Evolutionary conservation across 2,329 filamentous ascomycete species (phyloP).

Genomic region (Ceratocystis alfenasii): DNA sequence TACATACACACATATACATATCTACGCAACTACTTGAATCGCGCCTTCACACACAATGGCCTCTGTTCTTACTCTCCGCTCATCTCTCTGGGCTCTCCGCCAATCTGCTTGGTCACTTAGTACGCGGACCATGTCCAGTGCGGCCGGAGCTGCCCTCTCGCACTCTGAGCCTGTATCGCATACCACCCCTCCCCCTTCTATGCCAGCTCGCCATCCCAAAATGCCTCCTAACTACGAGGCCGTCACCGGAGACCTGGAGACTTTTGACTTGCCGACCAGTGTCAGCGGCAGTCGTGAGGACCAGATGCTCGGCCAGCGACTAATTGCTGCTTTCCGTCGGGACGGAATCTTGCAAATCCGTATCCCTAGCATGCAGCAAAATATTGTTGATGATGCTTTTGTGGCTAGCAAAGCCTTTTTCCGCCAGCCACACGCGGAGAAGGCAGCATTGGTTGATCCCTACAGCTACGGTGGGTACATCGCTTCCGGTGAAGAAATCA

Average conservation of each 20-base stretch:
- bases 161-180: not conserved
- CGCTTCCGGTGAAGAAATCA: slow-evolving; percentile 39
- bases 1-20: not conserved
- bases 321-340: slow-evolving; percentile 34
- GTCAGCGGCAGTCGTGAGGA: slow-evolving; percentile 31
- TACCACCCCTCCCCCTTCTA: not conserved
- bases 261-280: slow-evolving; percentile 33
- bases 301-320: slow-evolving; percentile 31
- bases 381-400: slow-evolving; percentile 31
- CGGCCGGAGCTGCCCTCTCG: not conserved
- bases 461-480: slow-evolving; percentile 39
- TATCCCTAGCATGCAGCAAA: slow-evolving; percentile 30
- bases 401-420: slow-evolving; percentile 34
- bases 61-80: slow-evolving; percentile 8
- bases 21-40: no score
- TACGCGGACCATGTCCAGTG: slow-evolving; percentile 10
- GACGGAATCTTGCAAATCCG: slow-evolving; percentile 39
- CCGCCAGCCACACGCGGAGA: slow-evolving; percentile 29
- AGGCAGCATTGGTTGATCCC: slow-evolving; percentile 34
- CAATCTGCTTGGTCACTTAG: not conserved
- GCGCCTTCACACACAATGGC: not conserved
- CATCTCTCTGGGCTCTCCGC: not conserved
- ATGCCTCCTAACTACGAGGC: slow-evolving; percentile 17
- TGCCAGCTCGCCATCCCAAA: slow-evolving; percentile 11
- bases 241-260: slow-evolving; percentile 28